A percentile compares a stretch with the other conserved stretches of the same genome.
phyloP scores from a whole-genome alignment of 1,139 yeast species.

The Tardiomyces depauwii region DNA sequence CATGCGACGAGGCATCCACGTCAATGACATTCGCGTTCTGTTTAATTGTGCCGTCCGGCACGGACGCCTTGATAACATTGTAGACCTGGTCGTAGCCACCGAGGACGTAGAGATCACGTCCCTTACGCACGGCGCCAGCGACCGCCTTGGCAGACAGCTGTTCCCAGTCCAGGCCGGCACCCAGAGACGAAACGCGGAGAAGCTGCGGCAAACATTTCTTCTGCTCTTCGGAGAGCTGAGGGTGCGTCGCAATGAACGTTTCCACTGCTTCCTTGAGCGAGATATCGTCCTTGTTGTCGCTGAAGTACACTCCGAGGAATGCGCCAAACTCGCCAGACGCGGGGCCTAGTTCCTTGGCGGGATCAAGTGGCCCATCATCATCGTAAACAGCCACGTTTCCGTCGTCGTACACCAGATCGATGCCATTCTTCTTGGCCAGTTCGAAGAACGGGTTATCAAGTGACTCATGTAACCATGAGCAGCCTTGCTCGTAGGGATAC shows the following conservation, averaged over 20 bases:
- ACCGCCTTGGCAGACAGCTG: neutral
- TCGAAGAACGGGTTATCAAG: constrained; percentile 54
- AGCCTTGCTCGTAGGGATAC: constrained; percentile 38
- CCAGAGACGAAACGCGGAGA: neutral
- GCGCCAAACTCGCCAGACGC: neutral
- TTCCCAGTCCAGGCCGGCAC: neutral
- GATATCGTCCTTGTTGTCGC: neutral
- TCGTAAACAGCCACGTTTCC: constrained; percentile 23
- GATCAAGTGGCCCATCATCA: constrained; percentile 19
- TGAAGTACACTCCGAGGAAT: neutral
- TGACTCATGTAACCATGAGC: constrained; percentile 85
- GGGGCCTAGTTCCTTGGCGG: neutral
- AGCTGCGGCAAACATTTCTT: neutral
- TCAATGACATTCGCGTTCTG: neutral
- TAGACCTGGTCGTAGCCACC: neutral
- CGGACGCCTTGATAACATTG: neutral
- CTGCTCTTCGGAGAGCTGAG: neutral
- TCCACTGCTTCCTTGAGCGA: neutral
- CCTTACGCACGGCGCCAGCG: neutral
- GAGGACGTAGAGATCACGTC: neutral
- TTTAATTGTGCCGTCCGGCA: constrained; percentile 17
- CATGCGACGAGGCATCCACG: neutral
- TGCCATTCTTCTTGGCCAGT: constrained; percentile 32
- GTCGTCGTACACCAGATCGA: constrained; percentile 39
- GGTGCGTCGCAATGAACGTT: neutral